Percentiles rank a stretch among this genome's conserved stretches.
Evolutionary conservation across 2,329 filamentous ascomycete genomes (phyloP).

Genomic region (Neurospora sp.): DNA sequence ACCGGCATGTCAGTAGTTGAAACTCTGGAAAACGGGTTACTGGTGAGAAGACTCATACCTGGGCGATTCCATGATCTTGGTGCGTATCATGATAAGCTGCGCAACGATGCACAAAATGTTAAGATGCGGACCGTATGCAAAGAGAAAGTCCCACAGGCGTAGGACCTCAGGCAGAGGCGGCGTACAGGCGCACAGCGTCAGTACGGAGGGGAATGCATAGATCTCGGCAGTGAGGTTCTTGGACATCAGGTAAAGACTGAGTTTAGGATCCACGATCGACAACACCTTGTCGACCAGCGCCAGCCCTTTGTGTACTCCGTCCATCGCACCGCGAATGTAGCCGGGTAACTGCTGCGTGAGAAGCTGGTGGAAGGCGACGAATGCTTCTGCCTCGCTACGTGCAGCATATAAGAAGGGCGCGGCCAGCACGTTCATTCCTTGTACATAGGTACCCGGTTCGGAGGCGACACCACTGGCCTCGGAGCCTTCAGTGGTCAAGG

Average conservation of each 20-base stretch:
- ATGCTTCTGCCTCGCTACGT: constrained; percentile 89
- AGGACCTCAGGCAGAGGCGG: constrained; percentile 89
- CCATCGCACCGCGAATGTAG: constrained; percentile 93
- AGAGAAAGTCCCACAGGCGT: constrained; percentile 91
- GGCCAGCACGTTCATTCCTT: constrained; percentile 97
- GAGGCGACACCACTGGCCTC: constrained; percentile 42
- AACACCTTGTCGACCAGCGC: constrained; percentile 87
- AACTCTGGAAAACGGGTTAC: background rate
- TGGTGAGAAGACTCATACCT: constrained; percentile 45
- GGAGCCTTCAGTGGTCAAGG: constrained; percentile 54
- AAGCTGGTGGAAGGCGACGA: constrained; percentile 79
- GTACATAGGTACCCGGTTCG: constrained; percentile 82
- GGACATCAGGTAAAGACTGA: constrained; percentile 72
- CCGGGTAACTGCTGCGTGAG: constrained; percentile 82
- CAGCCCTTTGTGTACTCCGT: constrained; percentile 87
- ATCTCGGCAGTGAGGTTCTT: constrained; percentile 89
- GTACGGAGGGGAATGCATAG: constrained; percentile 89
- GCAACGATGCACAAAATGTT: constrained; percentile 96
- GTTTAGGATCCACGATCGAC: constrained; percentile 79
- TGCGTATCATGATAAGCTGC: constrained; percentile 79
- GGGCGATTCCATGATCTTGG: constrained; percentile 70
- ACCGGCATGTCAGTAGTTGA: constrained; percentile 18
- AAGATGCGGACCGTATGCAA: constrained; percentile 88
- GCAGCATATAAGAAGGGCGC: constrained; percentile 94
- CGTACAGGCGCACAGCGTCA: constrained; percentile 92